Evolutionary conservation across 164 flowering plant species (phyloP), one percentile per base, ranked within the genome.

Genomic region (Hamamelis virginiana): DNA sequence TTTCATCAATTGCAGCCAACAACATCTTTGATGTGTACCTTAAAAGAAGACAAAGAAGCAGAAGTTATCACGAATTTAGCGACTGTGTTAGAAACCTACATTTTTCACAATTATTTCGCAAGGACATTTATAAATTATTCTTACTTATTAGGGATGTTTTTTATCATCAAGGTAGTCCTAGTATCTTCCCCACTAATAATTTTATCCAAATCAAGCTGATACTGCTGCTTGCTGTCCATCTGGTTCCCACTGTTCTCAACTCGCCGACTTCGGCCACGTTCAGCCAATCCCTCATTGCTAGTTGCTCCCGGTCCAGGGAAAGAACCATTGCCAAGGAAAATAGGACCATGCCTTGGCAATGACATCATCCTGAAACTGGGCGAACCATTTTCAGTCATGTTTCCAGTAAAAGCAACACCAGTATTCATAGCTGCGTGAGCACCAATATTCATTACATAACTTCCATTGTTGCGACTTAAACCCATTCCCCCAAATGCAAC

Each of bases 331-430:
- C 89, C 83, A 48, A 80, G 71, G 69, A 81, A 85, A 66, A 83
- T 41, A 18, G 87, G 86, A 74, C 84, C 76, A 70, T 77, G 77
- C 80, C 90, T 87, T 21, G 85, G 87, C 23, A 87, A 74, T 28
- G 93, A 69, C 81, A 87, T 77, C 89, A 90, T 80, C 72, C 88
- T 75, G 45, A 83, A 80, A 81, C 74, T 83, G 12, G 96, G 84
- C 0, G 90, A 87, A 71, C 89, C 87, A 76, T 74, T 89, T 74
- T 88, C 98, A 69, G 78, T 59, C 23, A 85, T 73, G 74, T 75
- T 88, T 68, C 87, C 88, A 46, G 86, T 74, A 70, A 76, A 76
- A 71, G 78, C 64, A 69, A 82, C 70, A 57, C 86, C 84, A 63
- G 78, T 13, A 79, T 76, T 78, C 76, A 85, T 62, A 19, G 81